These are phyloP conservation scores for Myxozyma monticola DNA, from an alignment of 805 yeast species.

Conservation along the genomic window DNA sequence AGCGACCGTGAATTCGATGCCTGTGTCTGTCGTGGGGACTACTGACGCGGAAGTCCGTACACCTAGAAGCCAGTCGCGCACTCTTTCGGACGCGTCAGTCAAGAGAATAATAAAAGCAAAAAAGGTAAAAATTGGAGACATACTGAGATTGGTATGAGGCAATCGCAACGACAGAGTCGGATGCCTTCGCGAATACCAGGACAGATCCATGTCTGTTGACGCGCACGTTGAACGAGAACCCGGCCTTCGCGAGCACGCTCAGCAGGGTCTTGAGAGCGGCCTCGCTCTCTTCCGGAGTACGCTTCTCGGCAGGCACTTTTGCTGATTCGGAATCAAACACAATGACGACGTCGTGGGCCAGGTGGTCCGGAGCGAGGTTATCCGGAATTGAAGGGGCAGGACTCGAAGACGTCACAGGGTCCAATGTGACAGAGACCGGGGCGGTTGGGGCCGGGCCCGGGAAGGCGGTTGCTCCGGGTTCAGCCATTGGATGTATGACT, in stretches of 20 bases:
- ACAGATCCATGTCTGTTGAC: constrained; percentile 21
- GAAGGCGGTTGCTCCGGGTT: too few relatives aligned
- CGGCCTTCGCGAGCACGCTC: constrained; percentile 10
- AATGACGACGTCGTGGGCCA: constrained; percentile 17
- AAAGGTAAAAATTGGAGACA: background rate
- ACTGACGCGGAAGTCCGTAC: constrained; percentile 18
- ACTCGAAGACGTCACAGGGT: too few relatives aligned
- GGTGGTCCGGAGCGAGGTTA: constrained; percentile 18
- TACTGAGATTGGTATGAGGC: constrained; percentile 27
- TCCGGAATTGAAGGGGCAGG: too few relatives aligned
- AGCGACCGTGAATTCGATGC: constrained; percentile 36
- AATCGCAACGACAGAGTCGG: constrained; percentile 15
- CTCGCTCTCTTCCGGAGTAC: constrained; percentile 2
- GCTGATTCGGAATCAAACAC: constrained; percentile 15
- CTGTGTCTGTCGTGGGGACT: background rate
- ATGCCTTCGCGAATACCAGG: constrained; percentile 23
- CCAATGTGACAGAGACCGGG: too few relatives aligned
- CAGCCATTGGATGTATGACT: too few relatives aligned
- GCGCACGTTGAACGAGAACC: constrained; percentile 16
- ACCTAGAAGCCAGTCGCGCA: constrained; percentile 30
- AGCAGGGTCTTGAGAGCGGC: constrained; percentile 7
- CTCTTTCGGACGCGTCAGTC: constrained; percentile 3
- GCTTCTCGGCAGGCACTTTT: constrained; percentile 6
- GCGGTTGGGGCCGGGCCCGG: too few relatives aligned
- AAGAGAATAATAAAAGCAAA: background rate